Evolutionary conservation across 805 yeast species (phyloP), one percentile per base, ranked within the genome.

Genomic region (Kodamaea hsintzibuensis): DNA sequence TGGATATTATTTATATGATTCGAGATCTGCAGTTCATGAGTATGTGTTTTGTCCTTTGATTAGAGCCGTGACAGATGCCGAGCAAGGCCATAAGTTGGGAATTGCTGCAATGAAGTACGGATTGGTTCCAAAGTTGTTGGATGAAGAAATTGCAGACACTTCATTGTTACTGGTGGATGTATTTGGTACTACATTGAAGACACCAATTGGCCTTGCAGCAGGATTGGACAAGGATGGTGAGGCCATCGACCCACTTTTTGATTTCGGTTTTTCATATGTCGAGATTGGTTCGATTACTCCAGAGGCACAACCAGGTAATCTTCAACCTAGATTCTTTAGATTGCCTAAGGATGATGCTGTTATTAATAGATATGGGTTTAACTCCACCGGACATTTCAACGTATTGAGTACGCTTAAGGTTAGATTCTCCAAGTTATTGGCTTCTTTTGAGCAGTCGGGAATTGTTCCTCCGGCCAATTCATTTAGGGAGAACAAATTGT

Each of bases 251-350:
- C 74, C 91, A 0, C 77, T 93, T 55, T 85, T 86, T 61, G 79
- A 85, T 58, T 66, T 81, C 52, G 98, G 98, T 1, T 92, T 92
- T 63, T 84, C 93, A 13, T 90, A 90, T 68, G 95, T 91, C 59
- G 98, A 93, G 71, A 82, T 93, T 55, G 98, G 98, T 1, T 89
- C 96, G 2, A 85, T 93, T 48, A 93, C 98, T 6, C 98, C 98
- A 3, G 74, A 80, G 60, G 89, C 98, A 0, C 98, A 93, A 72
- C 91, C 93, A 7, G 98, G 98, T 37, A 93, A 93, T 71, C 96
- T 97, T n/a, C 68, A 74, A 62, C 98, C 98, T 18, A 80, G 98
- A 55, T 89, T 93, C 63, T 93, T 92, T 76, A 82, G 98, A 62
- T 77, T 93, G 55, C 83, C 88, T 5, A 77, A 82, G 58, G 98